These are phyloP conservation scores for Microbotryum silenes-acaulis DNA, from an alignment of 1,284 basidiomycete genomes.

Conservation along the genomic window DNA sequence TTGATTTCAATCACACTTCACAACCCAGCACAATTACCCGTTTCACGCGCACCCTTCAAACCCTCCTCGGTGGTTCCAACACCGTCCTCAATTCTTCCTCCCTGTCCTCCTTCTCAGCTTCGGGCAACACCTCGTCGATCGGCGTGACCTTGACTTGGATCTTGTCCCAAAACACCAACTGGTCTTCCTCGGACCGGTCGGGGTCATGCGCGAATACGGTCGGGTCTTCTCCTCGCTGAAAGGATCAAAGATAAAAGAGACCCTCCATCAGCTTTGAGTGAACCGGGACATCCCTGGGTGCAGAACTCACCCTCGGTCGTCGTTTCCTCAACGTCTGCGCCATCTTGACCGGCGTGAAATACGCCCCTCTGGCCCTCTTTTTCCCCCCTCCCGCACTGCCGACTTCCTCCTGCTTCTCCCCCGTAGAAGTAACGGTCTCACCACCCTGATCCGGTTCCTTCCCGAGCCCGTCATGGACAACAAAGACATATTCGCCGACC, in stretches of 20 bases:
- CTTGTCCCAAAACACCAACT: constrained; percentile 26
- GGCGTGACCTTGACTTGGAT: constrained; percentile 14
- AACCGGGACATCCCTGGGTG: not conserved
- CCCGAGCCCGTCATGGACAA: constrained; percentile 16
- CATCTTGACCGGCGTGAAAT: constrained; percentile 17
- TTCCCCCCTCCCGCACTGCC: constrained; percentile 5
- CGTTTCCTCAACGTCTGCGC: constrained; percentile 22
- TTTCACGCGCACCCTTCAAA: too few species aligned
- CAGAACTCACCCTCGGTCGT: constrained; percentile 18
- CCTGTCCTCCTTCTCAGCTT: not conserved
- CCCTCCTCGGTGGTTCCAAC: too few species aligned
- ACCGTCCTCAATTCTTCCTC: not conserved
- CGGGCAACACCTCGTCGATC: not conserved
- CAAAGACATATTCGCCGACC: constrained; percentile 20
- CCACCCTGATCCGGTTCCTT: constrained; percentile 4
- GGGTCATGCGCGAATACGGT: constrained; percentile 8
- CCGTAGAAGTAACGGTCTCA: not conserved
- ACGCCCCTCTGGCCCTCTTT: constrained; percentile 21
- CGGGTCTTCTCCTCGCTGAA: constrained; percentile 26
- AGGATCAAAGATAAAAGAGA: too few species aligned
- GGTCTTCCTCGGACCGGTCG: constrained; percentile 4
- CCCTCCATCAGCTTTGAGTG: not conserved
- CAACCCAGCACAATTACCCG: too few species aligned
- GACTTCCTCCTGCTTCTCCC: constrained; percentile 10
- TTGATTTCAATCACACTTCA: too few species aligned